A percentile compares a stretch with the other conserved stretches of the same genome.
phyloP scores from a whole-genome alignment of 2,329 filamentous ascomycete species.

The Colletotrichum sp. region DNA sequence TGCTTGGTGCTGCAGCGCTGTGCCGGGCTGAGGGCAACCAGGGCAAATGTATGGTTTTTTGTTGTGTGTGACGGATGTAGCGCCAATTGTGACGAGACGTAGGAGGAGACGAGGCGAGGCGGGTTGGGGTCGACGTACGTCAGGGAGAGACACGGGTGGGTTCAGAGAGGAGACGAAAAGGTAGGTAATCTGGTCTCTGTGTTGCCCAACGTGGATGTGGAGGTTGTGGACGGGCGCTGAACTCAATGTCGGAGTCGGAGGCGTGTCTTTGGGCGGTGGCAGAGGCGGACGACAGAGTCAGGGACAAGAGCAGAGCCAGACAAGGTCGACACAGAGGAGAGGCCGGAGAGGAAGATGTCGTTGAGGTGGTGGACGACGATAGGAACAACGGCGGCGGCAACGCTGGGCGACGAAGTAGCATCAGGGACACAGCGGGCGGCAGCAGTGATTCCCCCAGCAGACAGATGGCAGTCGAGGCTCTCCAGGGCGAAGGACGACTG shows the following conservation, averaged over 20 bases:
- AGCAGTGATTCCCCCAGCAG: neutral
- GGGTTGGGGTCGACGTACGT: neutral
- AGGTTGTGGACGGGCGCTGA: neutral
- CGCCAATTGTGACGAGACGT: neutral
- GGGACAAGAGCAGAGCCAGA: neutral
- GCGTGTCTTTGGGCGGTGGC: neutral
- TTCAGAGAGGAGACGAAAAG: neutral
- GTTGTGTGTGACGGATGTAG: slow-evolving; percentile 9
- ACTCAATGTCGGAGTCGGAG: neutral
- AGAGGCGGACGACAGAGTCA: neutral
- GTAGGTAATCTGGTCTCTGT: neutral
- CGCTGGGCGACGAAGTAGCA: neutral
- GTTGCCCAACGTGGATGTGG: neutral
- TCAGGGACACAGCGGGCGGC: neutral
- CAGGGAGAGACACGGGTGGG: slow-evolving; percentile 1
- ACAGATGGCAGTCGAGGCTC: neutral
- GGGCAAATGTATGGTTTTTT: neutral
- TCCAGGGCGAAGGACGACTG: neutral
- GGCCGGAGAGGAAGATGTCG: neutral
- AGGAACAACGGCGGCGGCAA: neutral
- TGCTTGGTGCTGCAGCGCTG: neutral
- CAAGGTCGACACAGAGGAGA: neutral
- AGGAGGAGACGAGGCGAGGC: neutral
- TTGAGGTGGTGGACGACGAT: neutral
- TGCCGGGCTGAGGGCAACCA: neutral